Evolutionary conservation across 257 asterid genomes (phyloP), one percentile per base, ranked within the genome.

Genomic region (Penstemon barbatus): DNA sequence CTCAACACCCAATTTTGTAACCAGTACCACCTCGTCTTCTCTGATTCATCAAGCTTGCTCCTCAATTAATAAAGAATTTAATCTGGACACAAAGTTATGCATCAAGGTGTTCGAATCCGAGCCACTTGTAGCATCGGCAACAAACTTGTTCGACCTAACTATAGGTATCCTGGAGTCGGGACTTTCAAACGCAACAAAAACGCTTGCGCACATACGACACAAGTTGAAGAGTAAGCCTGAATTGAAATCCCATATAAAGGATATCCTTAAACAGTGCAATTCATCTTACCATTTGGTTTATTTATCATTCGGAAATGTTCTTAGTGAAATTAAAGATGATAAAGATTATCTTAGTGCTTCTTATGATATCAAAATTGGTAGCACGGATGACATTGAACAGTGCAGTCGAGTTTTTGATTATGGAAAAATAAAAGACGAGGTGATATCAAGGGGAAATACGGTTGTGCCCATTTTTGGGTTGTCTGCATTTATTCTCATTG

Each of bases 221-320:
- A 46, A 8, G 52, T 46, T 46, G 11, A 46, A 46, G 36, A 63
- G 41, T 74, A 45, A 57, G 68, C 68, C 59, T 41, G 83, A 77
- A 63, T 75, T 82, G 76, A 66, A 61, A 73, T 74, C 48, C 15
- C 3, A 25, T 25, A 25, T 25, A 25, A 25, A 25, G 33, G 33
- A 2, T 25, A 2, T 25, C 33, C 33, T 25, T 25, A 25, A 25
- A 25, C 33, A 25, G 33, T 25, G 33, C 33, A 1, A 25, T 25
- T 25, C 33, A 25, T 25, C 33, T 25, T 25, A 25, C 33, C 2
- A 25, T 25, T 25, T 2, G 2, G 33, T 25, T 25, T 25, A 25
- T 25, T 25, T 25, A 1, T 25, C 33, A 25, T 25, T 25, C 33
- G 0, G 33, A 25, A 25, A 2, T 25, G 33, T 2, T 25, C 3